Evolutionary conservation across 768 basidiomycete species (phyloP).

Genomic region (Psilocybe tampanensis): DNA sequence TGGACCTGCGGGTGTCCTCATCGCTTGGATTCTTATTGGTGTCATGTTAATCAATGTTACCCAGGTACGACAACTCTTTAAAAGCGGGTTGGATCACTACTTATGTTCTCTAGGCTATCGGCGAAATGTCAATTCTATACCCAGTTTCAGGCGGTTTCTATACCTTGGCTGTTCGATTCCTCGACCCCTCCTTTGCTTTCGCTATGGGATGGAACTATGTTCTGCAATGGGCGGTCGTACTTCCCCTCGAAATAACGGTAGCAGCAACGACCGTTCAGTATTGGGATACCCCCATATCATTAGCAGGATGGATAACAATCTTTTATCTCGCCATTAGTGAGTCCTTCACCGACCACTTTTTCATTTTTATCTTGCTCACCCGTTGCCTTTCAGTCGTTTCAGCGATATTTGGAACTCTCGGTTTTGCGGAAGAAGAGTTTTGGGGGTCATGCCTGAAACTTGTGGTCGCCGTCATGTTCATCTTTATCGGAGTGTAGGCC

Average conservation of each 20-base stretch:
- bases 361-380: not conserved
- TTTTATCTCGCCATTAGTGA: slow-evolving; percentile 44
- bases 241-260: slow-evolving; percentile 48
- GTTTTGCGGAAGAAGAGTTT: slow-evolving; percentile 51
- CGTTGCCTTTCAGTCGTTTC: slow-evolving; percentile 31
- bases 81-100: no score
- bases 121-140: slow-evolving; percentile 52
- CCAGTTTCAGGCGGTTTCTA: slow-evolving; percentile 54
- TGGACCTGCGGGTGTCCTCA: slow-evolving; percentile 46
- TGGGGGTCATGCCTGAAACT: slow-evolving; percentile 55
- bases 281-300: slow-evolving; percentile 40
- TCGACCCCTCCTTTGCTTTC: slow-evolving; percentile 50
- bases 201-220: slow-evolving; percentile 55
- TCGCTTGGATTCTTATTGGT: slow-evolving; percentile 48
- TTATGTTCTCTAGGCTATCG: slow-evolving; percentile 38
- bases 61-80: slow-evolving; percentile 32
- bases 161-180: slow-evolving; percentile 45
- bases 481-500: slow-evolving; percentile 45
- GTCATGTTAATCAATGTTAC: slow-evolving; percentile 52
- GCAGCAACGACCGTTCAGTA: slow-evolving; percentile 47
- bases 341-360: not conserved
- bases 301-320: slow-evolving; percentile 48
- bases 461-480: slow-evolving; percentile 46
- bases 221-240: slow-evolving; percentile 47
- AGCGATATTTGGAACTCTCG: slow-evolving; percentile 45